Conservation (phyloP, 2,329 filamentous ascomycete species). For the Aureobasidium musti region DNA sequence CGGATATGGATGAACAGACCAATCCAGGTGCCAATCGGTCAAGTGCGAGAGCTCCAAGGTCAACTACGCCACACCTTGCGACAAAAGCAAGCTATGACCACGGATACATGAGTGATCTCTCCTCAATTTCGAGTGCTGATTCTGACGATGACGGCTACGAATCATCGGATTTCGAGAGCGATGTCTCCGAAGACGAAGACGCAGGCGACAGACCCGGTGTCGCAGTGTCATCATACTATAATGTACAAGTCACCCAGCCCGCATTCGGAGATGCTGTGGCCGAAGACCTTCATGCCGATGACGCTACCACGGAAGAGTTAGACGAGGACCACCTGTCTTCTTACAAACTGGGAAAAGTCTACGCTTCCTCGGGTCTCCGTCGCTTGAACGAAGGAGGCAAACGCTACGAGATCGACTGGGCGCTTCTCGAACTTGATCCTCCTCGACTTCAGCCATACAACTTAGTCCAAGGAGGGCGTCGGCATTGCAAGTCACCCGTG, state of each 20-base stretch:
- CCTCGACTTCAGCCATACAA: constrained; percentile 73
- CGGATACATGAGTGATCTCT: constrained; percentile 38
- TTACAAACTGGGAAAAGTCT: constrained; percentile 77
- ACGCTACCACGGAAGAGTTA: constrained; percentile 69
- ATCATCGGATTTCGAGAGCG: constrained; percentile 43
- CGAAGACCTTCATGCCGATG: constrained; percentile 77
- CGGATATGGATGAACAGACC: constrained; percentile 48
- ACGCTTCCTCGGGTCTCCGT: constrained; percentile 86
- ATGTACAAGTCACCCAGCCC: constrained; percentile 84
- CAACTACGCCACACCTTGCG: constrained; percentile 2
- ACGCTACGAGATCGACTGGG: constrained; percentile 94
- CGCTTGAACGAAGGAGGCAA: constrained; percentile 56
- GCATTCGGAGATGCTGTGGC: constrained; percentile 71
- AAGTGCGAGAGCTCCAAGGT: constrained; percentile 33
- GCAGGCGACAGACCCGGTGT: constrained; percentile 75
- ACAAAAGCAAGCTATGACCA: constrained; percentile 51
- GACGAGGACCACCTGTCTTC: constrained; percentile 78
- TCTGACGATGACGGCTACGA: constrained; percentile 54
- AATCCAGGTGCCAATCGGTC: constrained; percentile 23
- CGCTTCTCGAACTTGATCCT: constrained; percentile 76
- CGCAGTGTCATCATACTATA: constrained; percentile 70
- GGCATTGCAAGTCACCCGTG: constrained; percentile 41
- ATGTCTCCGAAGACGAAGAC: constrained; percentile 37
- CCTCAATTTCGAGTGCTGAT: constrained; percentile 37
- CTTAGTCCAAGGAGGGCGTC: constrained; percentile 59